phyloP scores from a whole-genome alignment of 805 yeast species.

The Metschnikowia henanensis region DNA sequence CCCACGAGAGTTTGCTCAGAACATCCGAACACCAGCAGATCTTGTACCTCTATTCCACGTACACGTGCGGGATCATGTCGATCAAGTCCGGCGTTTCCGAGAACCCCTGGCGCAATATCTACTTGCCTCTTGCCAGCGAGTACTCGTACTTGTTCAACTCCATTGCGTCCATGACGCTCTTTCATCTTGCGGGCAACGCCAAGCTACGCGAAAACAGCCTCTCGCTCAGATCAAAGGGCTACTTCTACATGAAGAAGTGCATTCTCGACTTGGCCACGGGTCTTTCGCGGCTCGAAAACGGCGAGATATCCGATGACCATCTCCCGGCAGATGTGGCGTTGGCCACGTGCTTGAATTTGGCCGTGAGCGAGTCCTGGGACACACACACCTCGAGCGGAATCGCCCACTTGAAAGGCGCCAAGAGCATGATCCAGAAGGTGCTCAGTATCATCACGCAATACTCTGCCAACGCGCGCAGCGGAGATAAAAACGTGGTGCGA shows the following conservation, averaged over 20 bases:
- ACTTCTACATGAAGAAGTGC: constrained; percentile 59
- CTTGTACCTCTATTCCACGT: constrained; percentile 32
- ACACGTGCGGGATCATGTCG: constrained; percentile 51
- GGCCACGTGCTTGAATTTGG: constrained; percentile 61
- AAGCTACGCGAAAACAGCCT: constrained; percentile 45
- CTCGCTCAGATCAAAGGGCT: constrained; percentile 49
- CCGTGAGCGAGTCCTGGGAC: constrained; percentile 70
- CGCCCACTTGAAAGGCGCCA: constrained; percentile 68
- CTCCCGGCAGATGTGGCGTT: constrained; percentile 66
- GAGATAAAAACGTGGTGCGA: neutral
- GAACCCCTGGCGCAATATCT: constrained; percentile 64
- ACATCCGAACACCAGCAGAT: constrained; percentile 39
- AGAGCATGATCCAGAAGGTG: constrained; percentile 55
- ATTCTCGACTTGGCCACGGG: constrained; percentile 61
- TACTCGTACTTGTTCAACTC: constrained; percentile 61
- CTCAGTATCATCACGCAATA: constrained; percentile 29
- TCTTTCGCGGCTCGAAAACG: constrained; percentile 29
- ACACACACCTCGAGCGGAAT: constrained; percentile 66
- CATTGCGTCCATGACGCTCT: constrained; percentile 64
- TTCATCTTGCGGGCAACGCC: constrained; percentile 46
- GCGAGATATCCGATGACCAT: constrained; percentile 20
- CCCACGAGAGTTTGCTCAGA: constrained; percentile 17
- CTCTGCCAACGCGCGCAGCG: neutral
- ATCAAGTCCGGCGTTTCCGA: constrained; percentile 63
- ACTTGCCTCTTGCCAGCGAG: constrained; percentile 56